phyloP scores from a whole-genome alignment of 1,284 basidiomycete species.

The Ceratobasidium sp. region DNA sequence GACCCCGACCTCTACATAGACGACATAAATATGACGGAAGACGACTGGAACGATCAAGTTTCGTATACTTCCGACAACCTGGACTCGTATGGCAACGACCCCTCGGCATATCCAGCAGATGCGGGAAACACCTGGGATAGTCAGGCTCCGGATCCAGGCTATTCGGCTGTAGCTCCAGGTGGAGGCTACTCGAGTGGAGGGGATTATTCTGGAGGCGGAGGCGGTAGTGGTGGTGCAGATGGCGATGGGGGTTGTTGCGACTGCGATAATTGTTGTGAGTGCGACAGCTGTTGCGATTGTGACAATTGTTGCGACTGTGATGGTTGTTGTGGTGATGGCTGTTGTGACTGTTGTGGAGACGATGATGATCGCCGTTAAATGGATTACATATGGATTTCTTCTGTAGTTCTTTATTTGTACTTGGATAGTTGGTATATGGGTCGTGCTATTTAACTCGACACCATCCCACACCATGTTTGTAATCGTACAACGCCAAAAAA shows the following conservation, averaged over 20 bases:
- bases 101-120: background rate
- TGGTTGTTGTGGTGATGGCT: background rate
- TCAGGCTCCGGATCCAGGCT: background rate
- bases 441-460: too few species aligned
- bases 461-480: too few species aligned
- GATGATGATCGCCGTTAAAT: background rate
- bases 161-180: background rate
- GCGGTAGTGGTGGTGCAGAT: background rate
- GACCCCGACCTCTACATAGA: background rate
- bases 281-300: background rate
- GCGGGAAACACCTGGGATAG: background rate
- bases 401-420: too few species aligned
- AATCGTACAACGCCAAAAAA: too few species aligned
- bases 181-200: background rate
- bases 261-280: constrained; percentile 7
- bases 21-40: background rate
- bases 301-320: constrained; percentile 13
- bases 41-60: background rate
- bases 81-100: background rate
- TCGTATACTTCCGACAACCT: background rate
- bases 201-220: background rate
- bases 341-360: background rate
- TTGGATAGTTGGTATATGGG: too few species aligned
- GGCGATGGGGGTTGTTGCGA: constrained; percentile 9
- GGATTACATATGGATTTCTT: too few species aligned